Conservation (phyloP, 371 early-diverging fungal genomes). For the Mucor racemosus region DNA sequence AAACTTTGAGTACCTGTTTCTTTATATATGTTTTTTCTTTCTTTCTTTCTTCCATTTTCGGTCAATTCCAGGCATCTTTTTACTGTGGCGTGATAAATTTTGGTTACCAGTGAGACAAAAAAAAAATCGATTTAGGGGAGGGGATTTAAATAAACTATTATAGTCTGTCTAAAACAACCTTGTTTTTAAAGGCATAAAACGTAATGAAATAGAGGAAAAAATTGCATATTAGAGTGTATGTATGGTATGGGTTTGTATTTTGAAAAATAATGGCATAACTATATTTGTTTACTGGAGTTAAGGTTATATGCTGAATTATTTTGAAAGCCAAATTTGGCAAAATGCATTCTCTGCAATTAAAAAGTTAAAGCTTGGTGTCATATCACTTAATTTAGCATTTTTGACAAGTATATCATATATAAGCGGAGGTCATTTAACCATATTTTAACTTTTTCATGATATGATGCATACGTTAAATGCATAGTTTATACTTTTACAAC, state of each 20-base stretch:
- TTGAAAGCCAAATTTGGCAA: background rate
- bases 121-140: background rate
- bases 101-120: constrained; percentile 18
- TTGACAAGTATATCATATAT: background rate
- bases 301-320: background rate
- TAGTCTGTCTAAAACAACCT: background rate
- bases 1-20: background rate
- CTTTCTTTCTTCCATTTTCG: background rate
- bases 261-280: background rate
- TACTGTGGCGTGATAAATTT: constrained; percentile 28
- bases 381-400: background rate
- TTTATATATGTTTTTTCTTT: constrained; percentile 1
- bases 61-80: background rate
- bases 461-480: no score
- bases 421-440: background rate
- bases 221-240: background rate
- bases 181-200: background rate
- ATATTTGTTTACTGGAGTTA: no score
- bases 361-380: background rate
- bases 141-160: background rate
- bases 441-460: no score
- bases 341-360: background rate
- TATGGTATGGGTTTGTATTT: background rate
- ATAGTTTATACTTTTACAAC: background rate
- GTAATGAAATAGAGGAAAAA: background rate